Evolutionary conservation across 192 early-diverging fungal genomes (phyloP), one percentile per base, ranked within the genome.

Genomic region (Diversispora epigaea): DNA sequence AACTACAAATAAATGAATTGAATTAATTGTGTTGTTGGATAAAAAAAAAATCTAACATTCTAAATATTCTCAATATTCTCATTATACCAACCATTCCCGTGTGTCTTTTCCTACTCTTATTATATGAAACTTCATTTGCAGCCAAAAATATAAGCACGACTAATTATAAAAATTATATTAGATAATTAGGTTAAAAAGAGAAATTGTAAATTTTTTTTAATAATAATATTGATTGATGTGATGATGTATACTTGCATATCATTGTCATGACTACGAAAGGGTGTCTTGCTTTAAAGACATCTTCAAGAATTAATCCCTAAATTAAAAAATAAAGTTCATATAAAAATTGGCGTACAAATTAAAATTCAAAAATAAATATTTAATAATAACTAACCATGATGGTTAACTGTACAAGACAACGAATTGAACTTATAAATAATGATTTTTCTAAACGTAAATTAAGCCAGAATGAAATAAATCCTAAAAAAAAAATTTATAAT

Each of bases 391-490:
- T 68, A 83, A 89, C 89, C 83, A 96, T 89, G 21, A 92, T 64
- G 3, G 89, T 89, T 46, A 96, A 83, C 75, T 96, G 94, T 19
- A 91, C 82, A 32, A 94, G 77, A 76, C 91, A 93, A 21, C 93
- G 87, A 62, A 89, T 65, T 0, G 92, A 84, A 6, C 91, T 83
- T 6, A 95, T 80, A 12, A 92, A 79, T 9, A 96, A 76, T 3
- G 87, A 87, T n/a, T 61, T 78, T 76, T 88, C 88, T 6, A 96
- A 73, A 3, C 88, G 85, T 21, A 94, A 84, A 1, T 90, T 88
- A 19, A 96, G 80, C 54, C 77, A 80, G n/a, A 85, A 46, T 2
- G 91, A 92, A 22, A 92, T 78, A 3, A 67, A 63, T n/a, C 83
- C 85, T 86, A 62, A 10, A 46, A 46, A 22, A 41, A 41, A 41